Percentiles rank a stretch among this genome's conserved stretches.
phyloP scores from a whole-genome alignment of 2,329 filamentous ascomycete genomes.

The Aureobasidium musti region DNA sequence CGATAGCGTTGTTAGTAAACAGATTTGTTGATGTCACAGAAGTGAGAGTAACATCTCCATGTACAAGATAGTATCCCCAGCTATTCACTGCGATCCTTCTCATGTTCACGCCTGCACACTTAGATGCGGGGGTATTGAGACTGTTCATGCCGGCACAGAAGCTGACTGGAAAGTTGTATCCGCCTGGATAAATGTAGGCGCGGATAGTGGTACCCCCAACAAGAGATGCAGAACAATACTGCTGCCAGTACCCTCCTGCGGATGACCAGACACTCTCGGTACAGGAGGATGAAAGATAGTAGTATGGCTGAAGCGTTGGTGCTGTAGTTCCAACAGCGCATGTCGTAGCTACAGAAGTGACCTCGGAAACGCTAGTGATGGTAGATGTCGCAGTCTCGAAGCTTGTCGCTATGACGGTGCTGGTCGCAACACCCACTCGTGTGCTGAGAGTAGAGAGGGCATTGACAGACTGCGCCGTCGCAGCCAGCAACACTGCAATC shows the following conservation, averaged over 20 bases:
- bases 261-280: neutral
- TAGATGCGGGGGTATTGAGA: neutral
- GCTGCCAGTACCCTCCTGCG: neutral
- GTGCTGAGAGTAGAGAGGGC: neutral
- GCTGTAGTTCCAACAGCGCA: neutral
- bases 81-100: neutral
- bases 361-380: neutral
- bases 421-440: neutral
- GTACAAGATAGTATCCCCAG: neutral
- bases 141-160: neutral
- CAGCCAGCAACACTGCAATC: neutral
- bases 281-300: neutral
- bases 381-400: conserved; percentile 1
- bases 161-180: neutral
- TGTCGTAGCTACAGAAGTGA: neutral
- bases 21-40: neutral
- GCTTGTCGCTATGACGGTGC: neutral
- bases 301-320: neutral
- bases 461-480: neutral
- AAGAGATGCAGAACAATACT: neutral
- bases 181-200: neutral
- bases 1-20: neutral
- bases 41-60: neutral
- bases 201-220: neutral
- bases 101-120: neutral